A percentile compares a stretch with the other conserved stretches of the same genome.
These are phyloP conservation scores for Cordyceps militaris DNA, from an alignment of 2,329 filamentous ascomycete genomes.

Conservation along the genomic window DNA sequence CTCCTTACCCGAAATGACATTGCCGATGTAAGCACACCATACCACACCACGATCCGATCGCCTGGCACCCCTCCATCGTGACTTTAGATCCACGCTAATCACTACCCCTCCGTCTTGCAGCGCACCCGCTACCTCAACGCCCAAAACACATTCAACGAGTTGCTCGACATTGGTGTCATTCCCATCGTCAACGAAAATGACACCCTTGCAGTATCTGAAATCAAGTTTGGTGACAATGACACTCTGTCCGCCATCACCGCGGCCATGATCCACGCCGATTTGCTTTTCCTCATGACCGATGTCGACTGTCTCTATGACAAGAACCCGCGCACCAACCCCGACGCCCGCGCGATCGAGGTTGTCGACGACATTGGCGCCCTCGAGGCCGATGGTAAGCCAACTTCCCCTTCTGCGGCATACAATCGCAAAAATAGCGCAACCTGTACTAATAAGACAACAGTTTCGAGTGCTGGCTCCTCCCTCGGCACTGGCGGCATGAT, in stretches of 20 bases:
- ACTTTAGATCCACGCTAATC: constrained; percentile 11
- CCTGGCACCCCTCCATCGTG: constrained; percentile 2
- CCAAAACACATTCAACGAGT: constrained; percentile 85
- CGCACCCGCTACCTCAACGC: constrained; percentile 93
- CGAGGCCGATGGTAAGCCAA: constrained; percentile 68
- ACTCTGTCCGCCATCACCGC: constrained; percentile 94
- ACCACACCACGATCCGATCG: not conserved
- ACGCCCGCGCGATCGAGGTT: constrained; percentile 84
- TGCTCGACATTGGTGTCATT: constrained; percentile 91
- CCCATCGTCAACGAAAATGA: constrained; percentile 99
- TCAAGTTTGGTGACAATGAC: constrained; percentile 99
- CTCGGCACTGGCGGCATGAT: constrained; percentile 95
- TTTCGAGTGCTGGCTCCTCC: constrained; percentile 80
- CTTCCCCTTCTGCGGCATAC: not conserved
- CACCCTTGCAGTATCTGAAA: constrained; percentile 91
- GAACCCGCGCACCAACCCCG: constrained; percentile 78
- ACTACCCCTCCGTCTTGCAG: constrained; percentile 30
- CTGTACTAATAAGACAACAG: constrained; percentile 33
- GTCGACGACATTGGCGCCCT: constrained; percentile 82
- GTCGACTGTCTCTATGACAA: constrained; percentile 97
- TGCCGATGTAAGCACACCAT: constrained; percentile 60
- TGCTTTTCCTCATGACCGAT: constrained; percentile 97
- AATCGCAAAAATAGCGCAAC: not conserved
- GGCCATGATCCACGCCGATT: constrained; percentile 94
- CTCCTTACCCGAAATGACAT: constrained; percentile 93